Conservation (phyloP, 129 eudicot species). For the Flaveria linearis region DNA sequence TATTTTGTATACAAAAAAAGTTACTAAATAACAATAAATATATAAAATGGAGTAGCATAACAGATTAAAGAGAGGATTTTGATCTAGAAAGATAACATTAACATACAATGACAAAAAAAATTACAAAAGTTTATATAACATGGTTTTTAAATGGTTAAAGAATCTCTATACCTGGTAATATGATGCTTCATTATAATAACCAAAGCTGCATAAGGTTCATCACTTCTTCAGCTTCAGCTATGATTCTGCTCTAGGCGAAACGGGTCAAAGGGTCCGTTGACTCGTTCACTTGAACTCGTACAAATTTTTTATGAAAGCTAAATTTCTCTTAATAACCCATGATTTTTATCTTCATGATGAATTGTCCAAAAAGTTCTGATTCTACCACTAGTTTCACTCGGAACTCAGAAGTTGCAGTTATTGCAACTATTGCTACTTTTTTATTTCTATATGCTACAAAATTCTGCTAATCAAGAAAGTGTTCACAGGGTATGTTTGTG, state of each 20-base stretch:
- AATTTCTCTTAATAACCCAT: too few species aligned
- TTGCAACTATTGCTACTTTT: background rate
- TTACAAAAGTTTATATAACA: slow-evolving; percentile 5
- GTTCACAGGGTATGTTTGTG: slow-evolving; percentile 5
- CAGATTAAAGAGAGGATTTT: background rate
- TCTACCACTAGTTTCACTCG: background rate
- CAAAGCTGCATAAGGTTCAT: background rate
- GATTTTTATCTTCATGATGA: too few species aligned
- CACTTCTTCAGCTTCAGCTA: background rate
- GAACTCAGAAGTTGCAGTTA: background rate
- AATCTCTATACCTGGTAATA: background rate
- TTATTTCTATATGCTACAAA: background rate
- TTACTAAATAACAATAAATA: background rate
- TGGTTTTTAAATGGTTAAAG: background rate
- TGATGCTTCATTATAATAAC: background rate
- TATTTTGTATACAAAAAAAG: background rate
- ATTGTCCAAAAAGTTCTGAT: background rate
- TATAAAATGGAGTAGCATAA: background rate
- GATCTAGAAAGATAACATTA: background rate
- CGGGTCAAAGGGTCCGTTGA: background rate
- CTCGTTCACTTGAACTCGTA: background rate
- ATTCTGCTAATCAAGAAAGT: background rate
- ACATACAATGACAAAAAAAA: background rate
- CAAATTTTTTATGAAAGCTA: too few species aligned
- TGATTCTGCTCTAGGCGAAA: background rate